These are phyloP conservation scores for Xylaria castorea DNA, from an alignment of 495 filamentous ascomycete genomes.

Conservation along the genomic window DNA sequence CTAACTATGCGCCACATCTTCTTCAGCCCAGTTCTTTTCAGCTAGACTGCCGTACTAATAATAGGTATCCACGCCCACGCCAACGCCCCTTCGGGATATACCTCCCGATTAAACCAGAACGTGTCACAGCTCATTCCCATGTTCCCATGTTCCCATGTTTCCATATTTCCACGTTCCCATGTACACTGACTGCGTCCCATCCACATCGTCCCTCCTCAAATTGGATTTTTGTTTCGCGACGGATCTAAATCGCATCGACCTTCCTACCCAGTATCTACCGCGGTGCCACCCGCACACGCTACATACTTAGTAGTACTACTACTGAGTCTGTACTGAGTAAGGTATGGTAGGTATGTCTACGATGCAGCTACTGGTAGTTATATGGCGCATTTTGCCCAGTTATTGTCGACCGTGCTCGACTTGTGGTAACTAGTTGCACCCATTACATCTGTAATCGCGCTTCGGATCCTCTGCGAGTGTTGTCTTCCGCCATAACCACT, in stretches of 20 bases:
- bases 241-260: slow-evolving; percentile 14
- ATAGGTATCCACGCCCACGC: neutral
- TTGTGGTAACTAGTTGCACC: neutral
- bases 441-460: neutral
- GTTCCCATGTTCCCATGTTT: too few species aligned
- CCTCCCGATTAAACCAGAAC: slow-evolving; percentile 5
- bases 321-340: neutral
- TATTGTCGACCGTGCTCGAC: neutral
- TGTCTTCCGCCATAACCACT: neutral
- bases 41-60: slow-evolving; percentile 13
- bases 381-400: slow-evolving; percentile 10
- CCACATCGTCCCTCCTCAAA: neutral
- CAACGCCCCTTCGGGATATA: neutral
- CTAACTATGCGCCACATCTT: neutral
- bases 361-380: neutral
- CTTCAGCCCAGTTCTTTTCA: slow-evolving; percentile 5
- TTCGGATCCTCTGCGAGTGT: neutral
- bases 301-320: too few species aligned
- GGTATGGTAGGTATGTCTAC: neutral
- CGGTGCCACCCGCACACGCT: slow-evolving; percentile 7
- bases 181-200: neutral
- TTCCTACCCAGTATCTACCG: slow-evolving; percentile 17
- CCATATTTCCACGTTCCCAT: too few species aligned
- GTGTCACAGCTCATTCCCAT: neutral
- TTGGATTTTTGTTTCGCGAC: neutral